A percentile compares a stretch with the other conserved stretches of the same genome.
phyloP scores from a whole-genome alignment of 805 yeast species.

The Schizosaccharomyces osmophilus region DNA sequence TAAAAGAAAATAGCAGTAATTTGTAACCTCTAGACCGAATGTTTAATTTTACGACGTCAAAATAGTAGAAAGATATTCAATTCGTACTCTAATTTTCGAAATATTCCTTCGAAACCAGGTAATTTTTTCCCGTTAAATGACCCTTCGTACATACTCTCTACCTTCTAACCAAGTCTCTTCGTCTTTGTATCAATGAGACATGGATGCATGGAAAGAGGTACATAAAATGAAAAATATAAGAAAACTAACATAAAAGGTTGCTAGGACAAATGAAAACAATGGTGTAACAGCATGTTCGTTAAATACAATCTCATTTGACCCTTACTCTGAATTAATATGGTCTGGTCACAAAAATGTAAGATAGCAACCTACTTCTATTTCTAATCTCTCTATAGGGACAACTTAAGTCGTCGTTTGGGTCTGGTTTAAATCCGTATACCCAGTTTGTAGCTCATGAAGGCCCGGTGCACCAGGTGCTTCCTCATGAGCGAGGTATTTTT shows the following conservation, averaged over 20 bases:
- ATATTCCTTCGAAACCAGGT: no score
- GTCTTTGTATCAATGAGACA: not conserved
- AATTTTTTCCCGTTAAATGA: no score
- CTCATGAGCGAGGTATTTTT: constrained; percentile 33
- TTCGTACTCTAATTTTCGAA: no score
- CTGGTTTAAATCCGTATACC: constrained; percentile 29
- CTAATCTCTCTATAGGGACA: constrained; percentile 13
- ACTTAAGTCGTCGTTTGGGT: constrained; percentile 21
- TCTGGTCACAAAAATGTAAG: constrained; percentile 45
- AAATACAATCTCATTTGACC: constrained; percentile 30
- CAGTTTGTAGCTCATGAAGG: constrained; percentile 28
- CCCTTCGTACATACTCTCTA: not conserved
- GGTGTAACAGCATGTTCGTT: not conserved
- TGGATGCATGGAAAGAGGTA: constrained; percentile 1
- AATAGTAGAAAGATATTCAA: no score
- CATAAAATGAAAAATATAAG: not conserved
- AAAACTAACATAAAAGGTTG: not conserved
- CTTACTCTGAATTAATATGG: constrained; percentile 60
- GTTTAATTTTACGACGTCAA: no score
- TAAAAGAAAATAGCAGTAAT: no score
- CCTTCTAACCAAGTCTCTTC: not conserved
- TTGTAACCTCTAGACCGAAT: no score
- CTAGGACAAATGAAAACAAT: not conserved
- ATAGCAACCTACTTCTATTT: constrained; percentile 10
- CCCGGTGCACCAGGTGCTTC: constrained; percentile 27